Percentiles rank a stretch among this genome's conserved stretches.
phyloP scores from a whole-genome alignment of 805 yeast genomes.

The Myxozyma neotropica region DNA sequence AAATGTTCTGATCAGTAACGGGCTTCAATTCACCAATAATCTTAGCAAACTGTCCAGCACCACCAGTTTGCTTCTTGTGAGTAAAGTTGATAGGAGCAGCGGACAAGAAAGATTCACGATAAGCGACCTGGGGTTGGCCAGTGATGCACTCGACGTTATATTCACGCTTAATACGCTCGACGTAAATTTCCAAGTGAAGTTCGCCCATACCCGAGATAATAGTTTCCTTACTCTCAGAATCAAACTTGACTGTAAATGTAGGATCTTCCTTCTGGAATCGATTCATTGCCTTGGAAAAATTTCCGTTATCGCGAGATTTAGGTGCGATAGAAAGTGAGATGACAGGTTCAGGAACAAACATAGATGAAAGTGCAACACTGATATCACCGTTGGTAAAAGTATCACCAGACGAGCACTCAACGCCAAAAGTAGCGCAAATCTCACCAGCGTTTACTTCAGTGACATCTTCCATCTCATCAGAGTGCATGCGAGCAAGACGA shows the following conservation, averaged over 20 bases:
- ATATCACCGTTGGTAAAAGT: slow-evolving; percentile 86
- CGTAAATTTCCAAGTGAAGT: slow-evolving; percentile 93
- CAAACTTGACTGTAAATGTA: slow-evolving; percentile 90
- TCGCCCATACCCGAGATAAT: slow-evolving; percentile 98
- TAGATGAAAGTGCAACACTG: slow-evolving; percentile 89
- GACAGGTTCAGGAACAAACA: slow-evolving; percentile 99
- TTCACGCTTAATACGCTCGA: slow-evolving; percentile 97
- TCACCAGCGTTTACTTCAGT: slow-evolving; percentile 96
- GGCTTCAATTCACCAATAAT: slow-evolving; percentile 78
- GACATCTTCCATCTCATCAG: slow-evolving; percentile 98
- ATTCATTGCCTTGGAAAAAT: slow-evolving; percentile 95
- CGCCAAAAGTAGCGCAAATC: slow-evolving; percentile 98
- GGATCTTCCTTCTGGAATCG: slow-evolving; percentile 99
- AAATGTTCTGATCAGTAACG: slow-evolving; percentile 57
- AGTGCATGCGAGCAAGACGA: slow-evolving; percentile 96
- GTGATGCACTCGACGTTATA: slow-evolving; percentile 93
- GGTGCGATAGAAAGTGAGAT: slow-evolving; percentile 91
- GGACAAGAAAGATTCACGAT: slow-evolving; percentile 84
- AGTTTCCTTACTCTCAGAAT: slow-evolving; percentile 89
- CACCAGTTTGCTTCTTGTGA: slow-evolving; percentile 98
- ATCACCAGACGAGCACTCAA: slow-evolving; percentile 98
- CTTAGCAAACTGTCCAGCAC: slow-evolving; percentile 99
- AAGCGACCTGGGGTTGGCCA: slow-evolving; percentile 97
- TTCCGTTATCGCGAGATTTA: slow-evolving; percentile 78
- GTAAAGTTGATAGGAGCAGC: slow-evolving; percentile 84